phyloP scores from a whole-genome alignment of 2,329 filamentous ascomycete species.

The Camptophora hylomeconis region DNA sequence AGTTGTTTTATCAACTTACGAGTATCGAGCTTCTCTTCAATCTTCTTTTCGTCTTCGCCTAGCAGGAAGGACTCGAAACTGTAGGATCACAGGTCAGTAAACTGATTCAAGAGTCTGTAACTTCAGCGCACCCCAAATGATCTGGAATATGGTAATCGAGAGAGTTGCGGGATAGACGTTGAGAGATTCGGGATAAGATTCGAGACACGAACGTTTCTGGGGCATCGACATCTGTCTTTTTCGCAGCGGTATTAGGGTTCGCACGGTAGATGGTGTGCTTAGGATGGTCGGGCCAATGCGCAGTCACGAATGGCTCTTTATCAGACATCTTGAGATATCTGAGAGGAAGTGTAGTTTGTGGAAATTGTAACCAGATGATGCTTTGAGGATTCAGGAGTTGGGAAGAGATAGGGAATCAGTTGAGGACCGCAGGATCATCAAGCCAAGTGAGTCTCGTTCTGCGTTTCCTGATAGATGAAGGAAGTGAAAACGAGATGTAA shows the following conservation, averaged over 20 bases:
- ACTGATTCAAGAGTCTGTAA: neutral
- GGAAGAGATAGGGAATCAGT: neutral
- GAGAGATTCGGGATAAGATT: too few species aligned
- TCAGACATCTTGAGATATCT: neutral
- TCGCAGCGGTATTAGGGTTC: constrained; percentile 2
- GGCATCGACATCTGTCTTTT: constrained; percentile 3
- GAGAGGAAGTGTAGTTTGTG: constrained; percentile 1
- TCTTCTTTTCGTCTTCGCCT: constrained; percentile 80
- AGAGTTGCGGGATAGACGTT: constrained; percentile 4
- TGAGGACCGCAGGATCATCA: neutral
- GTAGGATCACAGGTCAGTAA: constrained; percentile 5
- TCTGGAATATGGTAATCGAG: constrained; percentile 2
- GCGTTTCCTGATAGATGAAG: neutral
- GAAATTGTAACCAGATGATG: neutral
- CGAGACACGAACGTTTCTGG: constrained; percentile 3
- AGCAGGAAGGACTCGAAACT: constrained; percentile 94
- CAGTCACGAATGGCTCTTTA: constrained; percentile 1
- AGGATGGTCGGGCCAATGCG: constrained; percentile 7
- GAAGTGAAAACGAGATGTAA: too few species aligned
- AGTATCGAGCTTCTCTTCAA: constrained; percentile 75
- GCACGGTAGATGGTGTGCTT: constrained; percentile 4
- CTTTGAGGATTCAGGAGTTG: neutral
- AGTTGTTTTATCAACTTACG: constrained; percentile 53
- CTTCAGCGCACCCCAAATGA: too few species aligned
- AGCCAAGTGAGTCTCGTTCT: neutral